A percentile compares a stretch with the other conserved stretches of the same genome.
phyloP scores from a whole-genome alignment of 495 filamentous ascomycete genomes.

The Trichoderma parareesei region DNA sequence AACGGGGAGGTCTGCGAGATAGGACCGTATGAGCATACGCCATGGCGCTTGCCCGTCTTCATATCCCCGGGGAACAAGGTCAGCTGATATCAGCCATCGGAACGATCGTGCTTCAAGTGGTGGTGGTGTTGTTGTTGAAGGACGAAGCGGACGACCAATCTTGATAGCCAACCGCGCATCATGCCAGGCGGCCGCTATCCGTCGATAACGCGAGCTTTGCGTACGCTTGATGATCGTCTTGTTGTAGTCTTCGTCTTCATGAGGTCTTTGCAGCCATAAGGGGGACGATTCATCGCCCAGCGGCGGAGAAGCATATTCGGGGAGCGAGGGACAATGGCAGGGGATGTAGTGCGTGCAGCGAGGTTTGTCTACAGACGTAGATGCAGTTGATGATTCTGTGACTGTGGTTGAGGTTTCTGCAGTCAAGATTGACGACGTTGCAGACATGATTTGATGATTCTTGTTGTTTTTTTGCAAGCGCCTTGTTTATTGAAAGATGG shows the following conservation, averaged over 20 bases:
- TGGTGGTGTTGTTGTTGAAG: background rate
- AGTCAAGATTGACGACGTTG: conserved; percentile 5
- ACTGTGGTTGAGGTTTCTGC: background rate
- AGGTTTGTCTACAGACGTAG: conserved; percentile 8
- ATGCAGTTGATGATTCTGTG: conserved; percentile 2
- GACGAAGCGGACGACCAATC: conserved; percentile 5
- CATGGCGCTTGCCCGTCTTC: conserved; percentile 6
- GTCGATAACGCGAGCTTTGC: background rate
- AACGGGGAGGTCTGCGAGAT: background rate
- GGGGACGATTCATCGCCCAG: conserved; percentile 6
- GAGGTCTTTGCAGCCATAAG: conserved; percentile 4
- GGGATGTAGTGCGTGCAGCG: conserved; percentile 7
- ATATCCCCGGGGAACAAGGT: conserved; percentile 7
- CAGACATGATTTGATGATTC: background rate
- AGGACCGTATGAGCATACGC: conserved; percentile 8
- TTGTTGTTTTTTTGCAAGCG: background rate
- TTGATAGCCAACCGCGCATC: background rate
- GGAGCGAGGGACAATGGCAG: conserved; percentile 7
- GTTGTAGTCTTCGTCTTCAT: conserved; percentile 6
- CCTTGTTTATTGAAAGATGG: background rate
- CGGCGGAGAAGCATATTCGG: conserved; percentile 4
- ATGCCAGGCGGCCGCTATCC: conserved; percentile 2
- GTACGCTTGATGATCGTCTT: background rate
- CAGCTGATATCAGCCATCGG: conserved; percentile 7
- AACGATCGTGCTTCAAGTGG: background rate